These are phyloP conservation scores for Scedosporium aurantiacum DNA, from an alignment of 2,329 filamentous ascomycete genomes.

Conservation along the genomic window DNA sequence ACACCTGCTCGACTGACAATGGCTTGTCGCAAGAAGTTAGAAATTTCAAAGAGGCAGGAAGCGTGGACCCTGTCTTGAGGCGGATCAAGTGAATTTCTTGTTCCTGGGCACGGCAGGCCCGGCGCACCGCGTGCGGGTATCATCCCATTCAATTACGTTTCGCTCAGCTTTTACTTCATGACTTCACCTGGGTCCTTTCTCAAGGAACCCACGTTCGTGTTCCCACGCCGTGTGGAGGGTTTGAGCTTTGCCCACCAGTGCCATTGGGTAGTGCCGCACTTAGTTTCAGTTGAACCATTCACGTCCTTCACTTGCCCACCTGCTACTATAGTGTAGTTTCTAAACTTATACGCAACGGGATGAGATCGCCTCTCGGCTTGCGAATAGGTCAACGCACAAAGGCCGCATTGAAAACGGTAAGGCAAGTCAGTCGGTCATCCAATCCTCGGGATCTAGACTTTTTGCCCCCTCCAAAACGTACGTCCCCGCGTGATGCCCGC, in stretches of 20 bases:
- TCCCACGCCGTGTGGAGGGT: too few species aligned
- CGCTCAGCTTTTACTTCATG: too few species aligned
- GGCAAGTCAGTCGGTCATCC: background rate
- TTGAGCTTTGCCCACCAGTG: too few species aligned
- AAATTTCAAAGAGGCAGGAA: background rate
- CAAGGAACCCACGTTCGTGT: too few species aligned
- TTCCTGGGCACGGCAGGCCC: background rate
- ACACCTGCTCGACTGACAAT: background rate
- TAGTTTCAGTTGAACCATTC: too few species aligned
- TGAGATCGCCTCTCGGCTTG: background rate
- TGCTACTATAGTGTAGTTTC: too few species aligned
- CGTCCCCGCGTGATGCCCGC: background rate
- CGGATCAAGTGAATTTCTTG: background rate
- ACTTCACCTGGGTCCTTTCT: too few species aligned
- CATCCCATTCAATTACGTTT: background rate
- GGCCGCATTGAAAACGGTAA: background rate
- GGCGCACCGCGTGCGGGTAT: background rate
- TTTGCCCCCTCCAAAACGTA: background rate
- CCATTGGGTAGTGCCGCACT: too few species aligned
- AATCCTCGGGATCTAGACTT: background rate
- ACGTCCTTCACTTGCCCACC: too few species aligned
- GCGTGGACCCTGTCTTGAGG: background rate
- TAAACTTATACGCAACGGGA: background rate
- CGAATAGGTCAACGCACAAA: background rate
- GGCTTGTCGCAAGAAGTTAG: background rate